These are phyloP conservation scores for Amphicarpaea edgeworthii DNA, from an alignment of 306 rosid genomes.

Conservation along the genomic window DNA sequence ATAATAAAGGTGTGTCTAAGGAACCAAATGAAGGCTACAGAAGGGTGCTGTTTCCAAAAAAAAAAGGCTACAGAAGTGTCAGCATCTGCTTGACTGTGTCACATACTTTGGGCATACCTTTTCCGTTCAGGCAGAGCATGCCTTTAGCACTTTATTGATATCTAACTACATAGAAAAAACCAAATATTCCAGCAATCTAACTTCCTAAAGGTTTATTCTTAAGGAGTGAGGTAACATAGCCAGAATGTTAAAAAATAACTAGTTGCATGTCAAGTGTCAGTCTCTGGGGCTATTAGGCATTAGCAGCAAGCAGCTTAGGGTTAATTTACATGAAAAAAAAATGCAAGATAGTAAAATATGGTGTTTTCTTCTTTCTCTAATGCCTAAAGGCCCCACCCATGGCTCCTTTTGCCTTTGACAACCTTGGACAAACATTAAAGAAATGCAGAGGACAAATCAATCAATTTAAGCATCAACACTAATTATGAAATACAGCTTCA, in stretches of 20 bases:
- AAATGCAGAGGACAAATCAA: conserved; percentile 36
- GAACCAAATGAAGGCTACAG: conserved; percentile 5
- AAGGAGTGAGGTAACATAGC: conserved; percentile 1
- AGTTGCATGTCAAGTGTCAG: not conserved
- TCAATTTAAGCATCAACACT: conserved; percentile 9
- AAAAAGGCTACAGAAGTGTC: too few species aligned
- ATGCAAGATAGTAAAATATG: conserved; percentile 19
- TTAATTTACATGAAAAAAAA: not conserved
- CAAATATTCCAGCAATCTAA: not conserved
- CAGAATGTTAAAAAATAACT: not conserved
- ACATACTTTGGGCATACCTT: conserved; percentile 4
- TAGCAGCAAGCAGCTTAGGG: conserved; percentile 19
- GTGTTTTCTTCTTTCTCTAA: conserved; percentile 19
- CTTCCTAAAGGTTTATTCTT: conserved; percentile 19
- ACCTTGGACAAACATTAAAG: conserved; percentile 10
- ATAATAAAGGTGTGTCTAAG: not conserved
- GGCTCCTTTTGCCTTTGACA: conserved; percentile 6
- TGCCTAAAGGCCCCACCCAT: conserved; percentile 3
- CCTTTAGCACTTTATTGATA: conserved; percentile 19
- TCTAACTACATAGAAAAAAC: conserved; percentile 5
- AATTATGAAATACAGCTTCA: conserved; percentile 34
- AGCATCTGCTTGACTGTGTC: not conserved
- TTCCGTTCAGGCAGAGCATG: not conserved
- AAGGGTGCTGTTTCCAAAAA: too few species aligned
- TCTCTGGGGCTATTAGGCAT: not conserved